These are phyloP conservation scores for Hypomontagnella submonticulosa DNA, from an alignment of 495 filamentous ascomycete species.

Conservation along the genomic window DNA sequence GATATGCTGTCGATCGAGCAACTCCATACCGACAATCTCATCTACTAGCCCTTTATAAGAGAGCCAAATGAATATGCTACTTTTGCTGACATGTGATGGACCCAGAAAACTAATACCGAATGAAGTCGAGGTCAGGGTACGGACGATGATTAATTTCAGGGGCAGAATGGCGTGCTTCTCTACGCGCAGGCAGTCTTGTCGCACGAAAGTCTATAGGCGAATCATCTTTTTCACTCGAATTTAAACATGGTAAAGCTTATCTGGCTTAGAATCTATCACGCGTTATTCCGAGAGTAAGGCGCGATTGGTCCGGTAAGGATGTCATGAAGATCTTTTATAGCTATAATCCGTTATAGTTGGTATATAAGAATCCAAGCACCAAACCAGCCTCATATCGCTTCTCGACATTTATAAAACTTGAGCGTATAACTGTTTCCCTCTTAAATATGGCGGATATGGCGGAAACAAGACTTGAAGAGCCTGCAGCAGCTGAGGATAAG, in stretches of 20 bases:
- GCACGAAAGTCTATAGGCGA: slow-evolving; percentile 20
- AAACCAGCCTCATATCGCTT: not conserved
- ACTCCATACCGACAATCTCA: too few species aligned
- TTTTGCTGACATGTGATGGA: too few species aligned
- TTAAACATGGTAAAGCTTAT: slow-evolving; percentile 17
- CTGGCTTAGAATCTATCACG: slow-evolving; percentile 25
- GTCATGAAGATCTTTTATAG: slow-evolving; percentile 1
- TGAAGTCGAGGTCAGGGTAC: not conserved
- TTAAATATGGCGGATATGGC: slow-evolving; percentile 13
- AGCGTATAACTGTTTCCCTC: not conserved
- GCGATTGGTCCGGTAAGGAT: slow-evolving; percentile 20
- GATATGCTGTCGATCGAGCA: too few species aligned
- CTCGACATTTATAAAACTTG: not conserved
- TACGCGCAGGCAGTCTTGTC: slow-evolving; percentile 14
- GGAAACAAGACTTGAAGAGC: slow-evolving; percentile 7
- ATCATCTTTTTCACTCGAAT: slow-evolving; percentile 6
- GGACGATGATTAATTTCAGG: slow-evolving; percentile 34
- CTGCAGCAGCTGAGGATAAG: not conserved
- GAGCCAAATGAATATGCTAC: too few species aligned
- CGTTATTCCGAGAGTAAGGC: slow-evolving; percentile 25
- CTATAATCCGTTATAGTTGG: not conserved
- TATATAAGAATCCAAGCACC: slow-evolving; percentile 1
- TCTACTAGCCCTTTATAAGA: too few species aligned
- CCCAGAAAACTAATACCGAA: too few species aligned
- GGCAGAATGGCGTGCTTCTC: slow-evolving; percentile 36